Evolutionary conservation across 2,329 filamentous ascomycete genomes (phyloP).

Genomic region (Ramularia collo-cygni): DNA sequence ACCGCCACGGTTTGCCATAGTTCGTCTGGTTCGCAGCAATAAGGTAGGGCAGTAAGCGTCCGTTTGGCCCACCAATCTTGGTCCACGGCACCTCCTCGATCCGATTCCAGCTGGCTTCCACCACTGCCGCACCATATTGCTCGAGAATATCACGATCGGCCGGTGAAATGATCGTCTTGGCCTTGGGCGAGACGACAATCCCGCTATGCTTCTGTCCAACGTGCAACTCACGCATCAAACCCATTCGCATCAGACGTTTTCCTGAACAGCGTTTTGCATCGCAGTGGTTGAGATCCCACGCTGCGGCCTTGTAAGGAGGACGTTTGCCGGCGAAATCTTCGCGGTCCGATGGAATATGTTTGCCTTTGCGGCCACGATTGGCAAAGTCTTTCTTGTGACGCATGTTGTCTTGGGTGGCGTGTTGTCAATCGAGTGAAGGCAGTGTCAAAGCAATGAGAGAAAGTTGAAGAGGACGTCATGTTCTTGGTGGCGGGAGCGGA

Average conservation of each 20-base stretch:
- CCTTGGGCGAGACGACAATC: conserved; percentile 92
- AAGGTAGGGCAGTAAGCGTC: conserved; percentile 84
- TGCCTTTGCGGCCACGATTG: conserved; percentile 64
- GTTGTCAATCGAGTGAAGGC: no score
- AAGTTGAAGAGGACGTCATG: no score
- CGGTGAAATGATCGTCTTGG: conserved; percentile 74
- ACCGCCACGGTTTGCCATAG: conserved; percentile 88
- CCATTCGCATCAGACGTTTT: conserved; percentile 85
- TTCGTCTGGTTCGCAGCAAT: conserved; percentile 96
- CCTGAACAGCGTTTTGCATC: conserved; percentile 95
- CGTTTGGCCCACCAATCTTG: conserved; percentile 88
- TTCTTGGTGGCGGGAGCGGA: no score
- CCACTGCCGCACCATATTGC: conserved; percentile 85
- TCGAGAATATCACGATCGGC: conserved; percentile 77
- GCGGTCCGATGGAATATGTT: conserved; percentile 26
- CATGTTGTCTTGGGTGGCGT: no score
- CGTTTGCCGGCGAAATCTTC: conserved; percentile 24
- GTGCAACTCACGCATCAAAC: conserved; percentile 86
- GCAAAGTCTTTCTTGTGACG: conserved; percentile 90
- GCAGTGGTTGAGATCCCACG: conserved; percentile 97
- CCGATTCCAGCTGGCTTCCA: conserved; percentile 95
- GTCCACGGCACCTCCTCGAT: conserved; percentile 85
- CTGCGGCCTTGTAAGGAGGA: conserved; percentile 80
- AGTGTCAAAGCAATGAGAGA: no score
- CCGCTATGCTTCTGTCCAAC: conserved; percentile 87